phyloP scores from a whole-genome alignment of 495 filamentous ascomycete genomes.

The Ramalina peruviana region DNA sequence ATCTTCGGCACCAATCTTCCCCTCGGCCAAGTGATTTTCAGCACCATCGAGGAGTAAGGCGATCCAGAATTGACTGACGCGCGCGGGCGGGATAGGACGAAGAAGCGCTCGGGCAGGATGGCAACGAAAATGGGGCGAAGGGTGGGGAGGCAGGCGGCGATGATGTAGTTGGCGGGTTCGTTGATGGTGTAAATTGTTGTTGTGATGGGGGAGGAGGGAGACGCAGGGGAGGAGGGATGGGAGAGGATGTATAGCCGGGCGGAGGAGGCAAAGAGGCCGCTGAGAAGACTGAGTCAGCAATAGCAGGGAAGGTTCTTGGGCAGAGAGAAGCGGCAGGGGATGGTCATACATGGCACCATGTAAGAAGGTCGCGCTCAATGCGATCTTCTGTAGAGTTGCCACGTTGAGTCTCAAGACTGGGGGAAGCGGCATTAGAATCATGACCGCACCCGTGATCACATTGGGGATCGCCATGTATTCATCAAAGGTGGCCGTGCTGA shows the following conservation, averaged over 20 bases:
- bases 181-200: constrained; percentile 29
- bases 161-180: constrained; percentile 31
- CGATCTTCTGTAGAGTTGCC: constrained; percentile 23
- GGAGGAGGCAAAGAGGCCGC: constrained; percentile 24
- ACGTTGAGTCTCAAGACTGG: constrained; percentile 22
- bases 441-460: constrained; percentile 21
- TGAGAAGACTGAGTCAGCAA: constrained; percentile 1
- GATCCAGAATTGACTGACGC: neutral
- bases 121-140: constrained; percentile 24
- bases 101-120: constrained; percentile 3
- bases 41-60: neutral
- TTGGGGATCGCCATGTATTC: constrained; percentile 22
- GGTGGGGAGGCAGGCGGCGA: constrained; percentile 33
- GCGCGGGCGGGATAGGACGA: constrained; percentile 1
- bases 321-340: too few relatives aligned
- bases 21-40: constrained; percentile 2
- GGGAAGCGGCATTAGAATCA: constrained; percentile 25
- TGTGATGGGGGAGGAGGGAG: constrained; percentile 14
- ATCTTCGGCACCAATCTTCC: neutral
- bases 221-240: neutral
- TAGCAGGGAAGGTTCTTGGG: neutral
- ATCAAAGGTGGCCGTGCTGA: constrained; percentile 17
- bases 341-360: constrained; percentile 28
- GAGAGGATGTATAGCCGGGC: constrained; percentile 23
- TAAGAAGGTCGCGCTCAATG: constrained; percentile 29